Conservation (phyloP, 2,329 filamentous ascomycete species). For the Aureobasidium sp. region DNA sequence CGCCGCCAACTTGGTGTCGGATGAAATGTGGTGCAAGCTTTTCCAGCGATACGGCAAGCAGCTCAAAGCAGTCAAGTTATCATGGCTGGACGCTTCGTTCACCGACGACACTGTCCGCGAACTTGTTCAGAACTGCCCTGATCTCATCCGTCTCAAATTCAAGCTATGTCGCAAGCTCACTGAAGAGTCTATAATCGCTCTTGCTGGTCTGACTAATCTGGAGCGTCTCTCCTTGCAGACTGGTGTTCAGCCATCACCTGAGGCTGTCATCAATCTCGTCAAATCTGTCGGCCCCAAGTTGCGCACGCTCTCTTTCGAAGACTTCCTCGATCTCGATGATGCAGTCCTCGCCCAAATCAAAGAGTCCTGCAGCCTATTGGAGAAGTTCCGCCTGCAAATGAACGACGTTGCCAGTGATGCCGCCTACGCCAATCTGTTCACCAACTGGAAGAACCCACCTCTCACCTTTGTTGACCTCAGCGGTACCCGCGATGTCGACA, state of each 20-base stretch:
- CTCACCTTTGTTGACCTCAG: slow-evolving; percentile 66
- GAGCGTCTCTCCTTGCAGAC: slow-evolving; percentile 69
- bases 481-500: slow-evolving; percentile 69
- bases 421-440: slow-evolving; percentile 66
- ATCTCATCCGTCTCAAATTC: slow-evolving; percentile 68
- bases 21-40: slow-evolving; percentile 64
- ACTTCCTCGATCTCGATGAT: slow-evolving; percentile 60
- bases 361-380: slow-evolving; percentile 55
- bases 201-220: slow-evolving; percentile 54
- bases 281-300: slow-evolving; percentile 55
- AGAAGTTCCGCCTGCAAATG: slow-evolving; percentile 73
- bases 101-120: slow-evolving; percentile 58
- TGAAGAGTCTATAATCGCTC: slow-evolving; percentile 54
- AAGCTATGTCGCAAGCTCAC: slow-evolving; percentile 70
- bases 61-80: slow-evolving; percentile 65
- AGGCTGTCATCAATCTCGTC: slow-evolving; percentile 54
- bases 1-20: slow-evolving; percentile 73
- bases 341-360: slow-evolving; percentile 63
- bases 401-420: slow-evolving; percentile 68
- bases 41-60: slow-evolving; percentile 56
- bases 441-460: slow-evolving; percentile 63
- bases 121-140: slow-evolving; percentile 57
- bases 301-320: slow-evolving; percentile 68
- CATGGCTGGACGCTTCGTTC: slow-evolving; percentile 76
- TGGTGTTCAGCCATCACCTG: slow-evolving; percentile 46